A percentile compares a stretch with the other conserved stretches of the same genome.
Conservation (phyloP, 2,329 filamentous ascomycete species). For the Trichophyton rubrum region DNA sequence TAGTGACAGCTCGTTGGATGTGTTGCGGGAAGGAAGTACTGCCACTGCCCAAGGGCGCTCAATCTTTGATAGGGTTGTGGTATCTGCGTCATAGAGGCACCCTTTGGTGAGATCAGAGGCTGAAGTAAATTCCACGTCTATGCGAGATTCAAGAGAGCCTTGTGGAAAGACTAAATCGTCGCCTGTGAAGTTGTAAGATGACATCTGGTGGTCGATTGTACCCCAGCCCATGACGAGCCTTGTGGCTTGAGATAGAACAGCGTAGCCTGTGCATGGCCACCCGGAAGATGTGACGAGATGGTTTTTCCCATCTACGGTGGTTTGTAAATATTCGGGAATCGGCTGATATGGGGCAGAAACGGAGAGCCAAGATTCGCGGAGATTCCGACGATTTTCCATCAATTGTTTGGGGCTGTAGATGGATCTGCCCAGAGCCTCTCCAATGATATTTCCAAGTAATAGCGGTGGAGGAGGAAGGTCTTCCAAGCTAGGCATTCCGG, state of each 20-base stretch:
- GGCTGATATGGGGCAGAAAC: constrained; percentile 33
- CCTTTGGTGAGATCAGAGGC: constrained; percentile 37
- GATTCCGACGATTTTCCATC: constrained; percentile 39
- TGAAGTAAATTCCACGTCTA: constrained; percentile 23
- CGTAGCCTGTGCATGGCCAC: constrained; percentile 50
- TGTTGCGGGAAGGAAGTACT: constrained; percentile 18
- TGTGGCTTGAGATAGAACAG: constrained; percentile 43
- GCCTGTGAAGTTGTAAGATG: constrained; percentile 41
- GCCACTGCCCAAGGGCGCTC: constrained; percentile 45
- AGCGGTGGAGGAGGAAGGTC: constrained; percentile 35
- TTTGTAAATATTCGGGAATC: constrained; percentile 41
- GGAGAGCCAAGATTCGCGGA: constrained; percentile 48
- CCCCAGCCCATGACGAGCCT: constrained; percentile 47
- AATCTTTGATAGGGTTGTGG: constrained; percentile 28
- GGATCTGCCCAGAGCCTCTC: constrained; percentile 37
- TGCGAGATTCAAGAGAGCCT: constrained; percentile 31
- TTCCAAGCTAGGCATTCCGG: constrained; percentile 28
- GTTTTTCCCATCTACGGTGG: constrained; percentile 25
- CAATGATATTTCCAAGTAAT: constrained; percentile 37
- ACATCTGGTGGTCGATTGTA: constrained; percentile 45
- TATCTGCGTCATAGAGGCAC: constrained; percentile 41
- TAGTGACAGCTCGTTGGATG: constrained; percentile 22
- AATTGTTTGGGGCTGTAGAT: constrained; percentile 45
- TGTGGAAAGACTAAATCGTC: constrained; percentile 43
- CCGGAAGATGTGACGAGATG: constrained; percentile 42